phyloP scores from a whole-genome alignment of 192 early-diverging fungal species.

The Coemansia nantahalensis region DNA sequence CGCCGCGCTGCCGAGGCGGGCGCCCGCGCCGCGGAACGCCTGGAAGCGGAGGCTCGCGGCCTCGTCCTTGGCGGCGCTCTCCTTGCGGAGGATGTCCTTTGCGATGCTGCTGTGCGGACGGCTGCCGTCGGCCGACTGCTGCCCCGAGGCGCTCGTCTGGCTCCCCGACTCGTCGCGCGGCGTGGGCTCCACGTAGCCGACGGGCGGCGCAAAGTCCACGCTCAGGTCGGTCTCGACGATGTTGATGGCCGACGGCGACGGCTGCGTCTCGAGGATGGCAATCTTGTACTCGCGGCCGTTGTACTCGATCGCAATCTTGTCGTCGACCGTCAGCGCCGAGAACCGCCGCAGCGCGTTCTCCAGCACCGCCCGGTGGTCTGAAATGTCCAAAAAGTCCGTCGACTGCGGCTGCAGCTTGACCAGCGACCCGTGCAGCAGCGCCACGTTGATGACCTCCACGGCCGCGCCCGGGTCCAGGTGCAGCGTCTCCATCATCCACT shows the following conservation, averaged over 20 bases:
- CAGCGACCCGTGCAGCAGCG: conserved; percentile 78
- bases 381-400: conserved; percentile 94
- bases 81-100: conserved; percentile 26
- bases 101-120: conserved; percentile 48
- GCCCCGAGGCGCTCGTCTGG: conserved; percentile 11
- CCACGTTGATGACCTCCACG: conserved; percentile 74
- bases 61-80: conserved; percentile 33
- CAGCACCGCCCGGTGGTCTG: conserved; percentile 94
- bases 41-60: conserved; percentile 13
- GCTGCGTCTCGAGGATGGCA: conserved; percentile 85
- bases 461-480: conserved; percentile 70
- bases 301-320: conserved; percentile 91
- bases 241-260: conserved; percentile 76
- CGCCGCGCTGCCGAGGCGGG: background rate
- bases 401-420: conserved; percentile 98
- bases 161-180: conserved; percentile 12
- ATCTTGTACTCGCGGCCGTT: conserved; percentile 86
- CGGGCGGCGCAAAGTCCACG: conserved; percentile 94
- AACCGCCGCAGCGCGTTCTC: conserved; percentile 93
- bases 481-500: conserved; percentile 98
- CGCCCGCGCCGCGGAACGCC: conserved; percentile 13
- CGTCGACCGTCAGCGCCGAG: conserved; percentile 87
- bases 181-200: conserved; percentile 91
- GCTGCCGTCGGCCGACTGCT: conserved; percentile 1
- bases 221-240: conserved; percentile 98